phyloP scores from a whole-genome alignment of 2,329 filamentous ascomycete species.

The Colletotrichum cordylinicola region DNA sequence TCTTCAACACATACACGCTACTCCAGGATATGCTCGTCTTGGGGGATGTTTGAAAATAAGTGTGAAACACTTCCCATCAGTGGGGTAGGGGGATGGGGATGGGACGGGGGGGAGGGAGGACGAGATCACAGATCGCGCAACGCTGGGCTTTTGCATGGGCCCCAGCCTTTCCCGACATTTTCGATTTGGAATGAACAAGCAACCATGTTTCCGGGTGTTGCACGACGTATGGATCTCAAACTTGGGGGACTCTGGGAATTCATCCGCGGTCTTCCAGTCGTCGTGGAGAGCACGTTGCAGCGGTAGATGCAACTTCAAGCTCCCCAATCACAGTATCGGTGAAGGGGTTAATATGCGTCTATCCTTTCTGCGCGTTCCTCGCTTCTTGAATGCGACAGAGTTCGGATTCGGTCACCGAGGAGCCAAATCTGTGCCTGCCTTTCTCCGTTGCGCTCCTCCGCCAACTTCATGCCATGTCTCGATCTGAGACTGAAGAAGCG shows the following conservation, averaged over 20 bases:
- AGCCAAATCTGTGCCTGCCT: not conserved
- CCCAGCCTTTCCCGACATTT: not conserved
- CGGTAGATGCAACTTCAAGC: not conserved
- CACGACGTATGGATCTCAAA: not conserved
- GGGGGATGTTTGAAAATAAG: constrained; percentile 11
- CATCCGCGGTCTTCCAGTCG: not conserved
- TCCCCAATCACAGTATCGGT: not conserved
- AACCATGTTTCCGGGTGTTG: not conserved
- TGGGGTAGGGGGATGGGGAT: not conserved
- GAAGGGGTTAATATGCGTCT: not conserved
- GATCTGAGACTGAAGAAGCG: not conserved
- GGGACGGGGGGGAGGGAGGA: not conserved
- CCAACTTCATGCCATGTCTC: not conserved
- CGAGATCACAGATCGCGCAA: constrained; percentile 11
- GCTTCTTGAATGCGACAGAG: not conserved
- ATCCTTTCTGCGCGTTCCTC: not conserved
- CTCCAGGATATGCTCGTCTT: constrained; percentile 7
- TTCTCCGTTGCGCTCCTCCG: not conserved
- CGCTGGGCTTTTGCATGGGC: constrained; percentile 1
- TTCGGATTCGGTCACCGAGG: not conserved
- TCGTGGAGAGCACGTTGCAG: not conserved
- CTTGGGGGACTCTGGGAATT: not conserved
- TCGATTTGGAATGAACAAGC: constrained; percentile 14
- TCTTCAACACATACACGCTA: not conserved
- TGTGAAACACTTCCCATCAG: constrained; percentile 14